Evolutionary conservation across 2,329 filamentous ascomycete genomes (phyloP).

Genomic region (Tolypocladium ovalisporum): DNA sequence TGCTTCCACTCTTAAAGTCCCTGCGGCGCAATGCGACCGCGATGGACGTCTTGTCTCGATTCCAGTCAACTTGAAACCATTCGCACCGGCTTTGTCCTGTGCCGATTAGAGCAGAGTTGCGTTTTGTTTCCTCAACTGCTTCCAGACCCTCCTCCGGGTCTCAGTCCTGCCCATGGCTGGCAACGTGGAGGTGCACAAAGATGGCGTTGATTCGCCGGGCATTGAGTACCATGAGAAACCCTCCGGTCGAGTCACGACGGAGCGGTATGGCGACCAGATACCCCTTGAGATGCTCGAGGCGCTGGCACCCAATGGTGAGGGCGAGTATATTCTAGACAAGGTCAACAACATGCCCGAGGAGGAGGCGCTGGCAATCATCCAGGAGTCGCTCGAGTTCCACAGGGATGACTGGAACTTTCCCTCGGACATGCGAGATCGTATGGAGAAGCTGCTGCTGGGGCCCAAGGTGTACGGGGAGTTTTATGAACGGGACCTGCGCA

Average conservation of each 20-base stretch:
- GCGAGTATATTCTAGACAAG: slow-evolving; percentile 25
- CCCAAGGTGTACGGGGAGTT: slow-evolving; percentile 27
- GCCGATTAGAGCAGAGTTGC: neutral
- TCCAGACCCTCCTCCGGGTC: neutral
- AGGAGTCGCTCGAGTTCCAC: slow-evolving; percentile 26
- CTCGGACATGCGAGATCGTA: slow-evolving; percentile 28
- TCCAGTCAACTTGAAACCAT: neutral
- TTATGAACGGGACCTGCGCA: slow-evolving; percentile 28
- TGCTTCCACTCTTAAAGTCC: neutral
- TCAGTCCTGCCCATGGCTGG: slow-evolving; percentile 1
- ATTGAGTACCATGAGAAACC: slow-evolving; percentile 1
- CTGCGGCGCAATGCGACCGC: neutral
- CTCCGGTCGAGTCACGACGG: neutral
- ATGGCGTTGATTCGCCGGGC: neutral
- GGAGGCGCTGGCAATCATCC: slow-evolving; percentile 27
- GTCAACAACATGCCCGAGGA: slow-evolving; percentile 31
- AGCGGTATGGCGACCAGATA: slow-evolving; percentile 22
- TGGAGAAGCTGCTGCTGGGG: slow-evolving; percentile 25
- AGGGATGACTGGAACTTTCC: slow-evolving; percentile 34
- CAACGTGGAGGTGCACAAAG: neutral
- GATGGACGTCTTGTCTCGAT: neutral
- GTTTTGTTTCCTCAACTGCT: neutral
- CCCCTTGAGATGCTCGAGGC: slow-evolving; percentile 26
- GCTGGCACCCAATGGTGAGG: slow-evolving; percentile 30
- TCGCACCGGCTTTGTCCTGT: neutral